Percentiles rank a stretch among this genome's conserved stretches.
Conservation (phyloP, 2,329 filamentous ascomycete genomes). For the Fusarium verticillioides region DNA sequence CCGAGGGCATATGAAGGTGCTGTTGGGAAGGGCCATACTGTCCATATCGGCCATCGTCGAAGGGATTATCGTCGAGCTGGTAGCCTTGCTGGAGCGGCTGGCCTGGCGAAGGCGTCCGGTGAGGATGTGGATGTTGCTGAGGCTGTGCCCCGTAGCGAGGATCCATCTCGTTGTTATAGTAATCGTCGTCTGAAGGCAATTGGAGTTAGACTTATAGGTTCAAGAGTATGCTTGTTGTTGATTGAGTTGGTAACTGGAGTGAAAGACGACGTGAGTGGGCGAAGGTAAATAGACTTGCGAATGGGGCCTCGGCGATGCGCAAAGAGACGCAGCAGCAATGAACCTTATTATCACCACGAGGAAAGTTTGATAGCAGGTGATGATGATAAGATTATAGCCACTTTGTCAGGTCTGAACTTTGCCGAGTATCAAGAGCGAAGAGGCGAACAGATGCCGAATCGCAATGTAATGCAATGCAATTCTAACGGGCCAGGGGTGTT, state of each 20-base stretch:
- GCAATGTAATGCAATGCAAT: constrained; percentile 22
- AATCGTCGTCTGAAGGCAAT: constrained; percentile 63
- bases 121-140: constrained; percentile 49
- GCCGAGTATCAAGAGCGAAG: not conserved
- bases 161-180: constrained; percentile 70
- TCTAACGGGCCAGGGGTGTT: constrained; percentile 31
- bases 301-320: constrained; percentile 33
- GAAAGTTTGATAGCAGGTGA: not conserved
- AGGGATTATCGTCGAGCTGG: constrained; percentile 79
- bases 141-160: constrained; percentile 36
- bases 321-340: constrained; percentile 20
- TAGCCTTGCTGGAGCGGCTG: constrained; percentile 80
- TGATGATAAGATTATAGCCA: constrained; percentile 1
- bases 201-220: constrained; percentile 35
- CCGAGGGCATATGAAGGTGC: constrained; percentile 46
- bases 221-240: constrained; percentile 6
- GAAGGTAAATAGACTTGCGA: constrained; percentile 10
- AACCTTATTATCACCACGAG: constrained; percentile 11
- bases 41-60: constrained; percentile 77
- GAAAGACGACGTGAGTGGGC: constrained; percentile 2
- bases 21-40: constrained; percentile 45
- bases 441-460: not conserved
- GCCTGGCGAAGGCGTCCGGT: constrained; percentile 78
- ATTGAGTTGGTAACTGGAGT: constrained; percentile 13
- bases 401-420: not conserved